Percentiles rank a stretch among this genome's conserved stretches.
These are phyloP conservation scores for Arabidopsis thaliana DNA, from an alignment of 345 rosid species.

Conservation along the genomic window TAIR10.1 NC_003074.8:17232001-17232500, in stretches of 20 bases:
- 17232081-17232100: conserved; percentile 91
- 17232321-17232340: conserved; percentile 73
- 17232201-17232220: conserved; percentile 78
- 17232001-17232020: conserved; percentile 79
- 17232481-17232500: conserved; percentile 81
- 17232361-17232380: conserved; percentile 84
- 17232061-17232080: conserved; percentile 80
- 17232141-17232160: conserved; percentile 77
- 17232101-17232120: conserved; percentile 82
- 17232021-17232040: conserved; percentile 87
- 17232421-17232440: conserved; percentile 77
- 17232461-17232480: conserved; percentile 79
- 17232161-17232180: conserved; percentile 85
- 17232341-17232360: conserved; percentile 63
- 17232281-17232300: conserved; percentile 70
- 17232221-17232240: conserved; percentile 83
- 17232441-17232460: conserved; percentile 75
- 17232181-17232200: conserved; percentile 79
- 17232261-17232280: conserved; percentile 82
- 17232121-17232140: conserved; percentile 71
- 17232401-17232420: conserved; percentile 67
- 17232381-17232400: conserved; percentile 69
- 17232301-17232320: conserved; percentile 67
- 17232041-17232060: conserved; percentile 70
- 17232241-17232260: conserved; percentile 77